Evolutionary conservation across 2,329 filamentous ascomycete species (phyloP).

Genomic region (Neocucurbitaria cava): DNA sequence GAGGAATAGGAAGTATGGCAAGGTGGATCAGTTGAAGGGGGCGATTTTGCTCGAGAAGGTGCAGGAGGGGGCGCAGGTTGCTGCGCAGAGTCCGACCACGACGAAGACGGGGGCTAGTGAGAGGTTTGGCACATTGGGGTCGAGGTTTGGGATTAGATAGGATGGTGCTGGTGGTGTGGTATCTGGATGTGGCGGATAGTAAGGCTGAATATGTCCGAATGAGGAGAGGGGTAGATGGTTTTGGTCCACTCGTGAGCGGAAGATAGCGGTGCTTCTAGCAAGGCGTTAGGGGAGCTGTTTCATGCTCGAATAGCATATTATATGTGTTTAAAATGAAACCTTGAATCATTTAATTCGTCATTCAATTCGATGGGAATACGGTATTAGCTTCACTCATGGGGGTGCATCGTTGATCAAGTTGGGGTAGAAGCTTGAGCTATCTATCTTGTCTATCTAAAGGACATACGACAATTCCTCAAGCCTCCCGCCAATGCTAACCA

Average conservation of each 20-base stretch:
- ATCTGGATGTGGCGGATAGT: background rate
- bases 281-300: background rate
- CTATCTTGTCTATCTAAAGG: too few relatives aligned
- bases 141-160: slow-evolving; percentile 40
- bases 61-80: slow-evolving; percentile 44
- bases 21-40: slow-evolving; percentile 90
- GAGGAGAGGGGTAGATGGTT: background rate
- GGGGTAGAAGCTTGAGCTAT: too few relatives aligned
- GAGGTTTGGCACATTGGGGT: slow-evolving; percentile 44
- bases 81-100: slow-evolving; percentile 42
- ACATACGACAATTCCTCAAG: too few relatives aligned
- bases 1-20: slow-evolving; percentile 90
- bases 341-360: background rate
- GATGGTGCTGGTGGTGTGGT: background rate
- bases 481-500: too few relatives aligned
- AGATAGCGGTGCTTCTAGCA: background rate
- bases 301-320: background rate
- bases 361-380: background rate
- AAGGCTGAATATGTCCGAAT: too few relatives aligned
- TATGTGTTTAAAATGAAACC: background rate
- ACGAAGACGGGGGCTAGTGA: slow-evolving; percentile 37
- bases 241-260: too few relatives aligned
- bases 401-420: too few relatives aligned
- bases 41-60: slow-evolving; percentile 86
- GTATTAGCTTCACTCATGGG: too few relatives aligned